Base-by-base conservation (phyloP, 257 asterid species). In the Cordia subcordata region DNA sequence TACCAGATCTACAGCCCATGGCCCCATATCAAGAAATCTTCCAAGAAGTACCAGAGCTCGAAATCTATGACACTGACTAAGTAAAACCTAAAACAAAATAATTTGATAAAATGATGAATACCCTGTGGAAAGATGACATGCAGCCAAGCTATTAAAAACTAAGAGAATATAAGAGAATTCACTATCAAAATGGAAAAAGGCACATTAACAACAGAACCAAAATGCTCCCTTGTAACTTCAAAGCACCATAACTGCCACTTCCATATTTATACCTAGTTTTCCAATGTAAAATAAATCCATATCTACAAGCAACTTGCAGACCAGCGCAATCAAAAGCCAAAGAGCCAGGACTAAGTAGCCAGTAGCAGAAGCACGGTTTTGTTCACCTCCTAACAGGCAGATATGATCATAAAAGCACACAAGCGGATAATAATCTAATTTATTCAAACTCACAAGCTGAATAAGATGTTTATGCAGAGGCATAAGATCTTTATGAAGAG, bases 1-100 rank as follows among this genome's bases (percentile, higher is more conserved):
- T 87, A 88, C 96, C 94, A 85, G 85, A 80, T 83, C 87, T 55
- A 83, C 95, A 8, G 96, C 96, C 96, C 95, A 85, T 22, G 86
- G 90, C 35, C 96, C 96, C 96, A 88, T 83, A 68, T 88, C 96
- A 61, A 88, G 79, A 71, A 88, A 88, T 73, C 90, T 85, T 70
- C 95, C 95, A 59, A 88, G 96, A 63, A 85, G 93, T 51, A 88
- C 93, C 81, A 88, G 67, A 67, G 95, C 96, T 57, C 93, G 93
- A 71, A 83, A 88, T 64, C 96, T 72, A 73, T 88, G 96, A 83
- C 92, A 83, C 55, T 85, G 95, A 75, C 96, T 85, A 53, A 81
- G 95, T 71, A 88, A 79, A 66, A 85, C 96, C 96, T 88, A 80
- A 60, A 61, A 61, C 38, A 33, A 62, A 58, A 58, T n/a, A 53